Evolutionary conservation across 2,329 filamentous ascomycete genomes (phyloP), one percentile per base, ranked within the genome.

Genomic region (Penicillium sclerotiorum): DNA sequence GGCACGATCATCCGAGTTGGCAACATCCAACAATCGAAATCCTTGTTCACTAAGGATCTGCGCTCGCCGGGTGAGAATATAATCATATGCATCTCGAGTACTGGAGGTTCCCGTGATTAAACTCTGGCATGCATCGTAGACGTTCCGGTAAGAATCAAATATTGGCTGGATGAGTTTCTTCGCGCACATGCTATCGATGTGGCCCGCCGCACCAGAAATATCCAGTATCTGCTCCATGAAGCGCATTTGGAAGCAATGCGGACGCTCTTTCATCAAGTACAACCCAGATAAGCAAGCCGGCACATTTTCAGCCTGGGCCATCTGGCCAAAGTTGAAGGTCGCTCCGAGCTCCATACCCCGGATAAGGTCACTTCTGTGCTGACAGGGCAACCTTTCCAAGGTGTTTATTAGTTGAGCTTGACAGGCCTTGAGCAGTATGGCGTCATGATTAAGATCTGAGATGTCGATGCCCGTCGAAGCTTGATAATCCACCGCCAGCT

Each of bases 161-260:
- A 55, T 47, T 8, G 52, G 47, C 21, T 57, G 49, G 2, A 30
- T 53, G 12, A 57, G 45, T 23, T 50, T 55, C 30, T 53, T 55
- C 6, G 55, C 55, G 6, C 52, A 51, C 1, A 44, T 57, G 44
- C 47, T 53, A 18, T 55, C 45, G 49, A 53, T 55, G 13, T 57
- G 55, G 2, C 55, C 55, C 8, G 52, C 52, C 2, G 49, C 55
- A 21, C 55, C 55, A 1, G 55, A 43, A 15, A 57, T 50, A 17
- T 57, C 49, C 5, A 57, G 41, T 33, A 57, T 6, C 20, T 57
- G 49, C 27, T 56, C 49, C 52, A 57, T 57, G 18, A 57, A 57
- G 12, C 52, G 47, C 3, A 57, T 38, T n/a, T 41, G 45, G 18
- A 57, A 56, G 27, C 47, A 49, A 20, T 45, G 47, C 8, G 38